Evolutionary conservation across 1,139 yeast species (phyloP).

Genomic region (Yamadazyma taylorii): DNA sequence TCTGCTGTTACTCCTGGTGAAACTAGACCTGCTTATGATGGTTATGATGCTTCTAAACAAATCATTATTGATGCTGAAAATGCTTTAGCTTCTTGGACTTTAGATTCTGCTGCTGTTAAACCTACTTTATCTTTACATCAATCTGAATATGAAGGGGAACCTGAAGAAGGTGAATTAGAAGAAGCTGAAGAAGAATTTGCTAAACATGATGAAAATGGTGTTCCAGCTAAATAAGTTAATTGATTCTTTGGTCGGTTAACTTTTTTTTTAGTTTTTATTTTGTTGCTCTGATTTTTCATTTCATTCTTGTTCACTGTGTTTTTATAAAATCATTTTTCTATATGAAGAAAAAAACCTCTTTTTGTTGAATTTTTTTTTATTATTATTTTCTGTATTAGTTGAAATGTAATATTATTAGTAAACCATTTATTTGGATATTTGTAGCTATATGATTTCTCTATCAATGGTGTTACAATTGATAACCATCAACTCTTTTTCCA

Average conservation of each 20-base stretch:
- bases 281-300: neutral
- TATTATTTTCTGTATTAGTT: conserved; percentile 4
- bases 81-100: conserved; percentile 94
- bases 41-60: conserved; percentile 97
- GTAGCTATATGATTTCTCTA: neutral
- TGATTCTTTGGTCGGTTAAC: conserved; percentile 2
- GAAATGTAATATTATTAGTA: conserved; percentile 3
- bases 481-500: too few relatives aligned
- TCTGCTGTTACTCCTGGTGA: conserved; percentile 99
- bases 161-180: conserved; percentile 54
- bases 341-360: too few relatives aligned
- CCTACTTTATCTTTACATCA: conserved; percentile 91
- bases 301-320: neutral
- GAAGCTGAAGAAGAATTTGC: conserved; percentile 50
- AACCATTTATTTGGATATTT: neutral
- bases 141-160: conserved; percentile 61
- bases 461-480: too few relatives aligned
- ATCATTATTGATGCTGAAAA: conserved; percentile 96
- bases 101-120: conserved; percentile 92
- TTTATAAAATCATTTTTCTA: neutral
- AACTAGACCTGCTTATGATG: conserved; percentile 97
- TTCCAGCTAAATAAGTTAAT: conserved; percentile 3
- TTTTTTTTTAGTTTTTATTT: neutral
- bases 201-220: conserved; percentile 32
- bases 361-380: too few relatives aligned